Evolutionary conservation across 1,284 basidiomycete species (phyloP).

Genomic region (Mrakiaceae sp.): DNA sequence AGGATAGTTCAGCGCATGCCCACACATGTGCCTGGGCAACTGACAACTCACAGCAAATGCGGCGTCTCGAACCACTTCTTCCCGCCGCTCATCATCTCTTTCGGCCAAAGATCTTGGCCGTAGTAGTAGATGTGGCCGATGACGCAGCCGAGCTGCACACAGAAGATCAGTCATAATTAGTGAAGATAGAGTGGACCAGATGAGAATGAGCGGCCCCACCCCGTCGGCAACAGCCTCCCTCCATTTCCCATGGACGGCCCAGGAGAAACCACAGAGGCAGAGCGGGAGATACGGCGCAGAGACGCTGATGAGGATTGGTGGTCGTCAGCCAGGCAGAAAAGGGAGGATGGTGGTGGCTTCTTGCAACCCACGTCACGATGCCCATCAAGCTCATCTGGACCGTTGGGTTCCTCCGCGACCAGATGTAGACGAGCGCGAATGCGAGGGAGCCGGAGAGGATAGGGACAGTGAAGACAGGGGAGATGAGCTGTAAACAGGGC

Average conservation of each 20-base stretch:
- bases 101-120: constrained; percentile 83
- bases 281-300: constrained; percentile 91
- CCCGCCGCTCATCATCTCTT: constrained; percentile 51
- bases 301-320: constrained; percentile 38
- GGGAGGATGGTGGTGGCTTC: background rate
- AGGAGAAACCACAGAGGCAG: constrained; percentile 74
- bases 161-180: background rate
- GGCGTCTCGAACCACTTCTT: constrained; percentile 14
- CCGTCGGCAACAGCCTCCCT: constrained; percentile 73
- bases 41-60: constrained; percentile 1
- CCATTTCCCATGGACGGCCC: constrained; percentile 80
- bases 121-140: constrained; percentile 91
- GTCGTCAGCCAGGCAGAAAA: background rate
- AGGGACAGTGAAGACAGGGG: constrained; percentile 76
- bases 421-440: constrained; percentile 91
- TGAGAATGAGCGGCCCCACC: constrained; percentile 31
- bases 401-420: constrained; percentile 86
- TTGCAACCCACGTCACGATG: constrained; percentile 52
- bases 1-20: too few species aligned
- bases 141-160: constrained; percentile 52
- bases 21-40: too few species aligned
- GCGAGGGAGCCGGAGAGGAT: constrained; percentile 50
- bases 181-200: constrained; percentile 17
- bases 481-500: constrained; percentile 48
- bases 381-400: constrained; percentile 94